phyloP scores from a whole-genome alignment of 2,329 filamentous ascomycete genomes.

The Phialophora expanda region DNA sequence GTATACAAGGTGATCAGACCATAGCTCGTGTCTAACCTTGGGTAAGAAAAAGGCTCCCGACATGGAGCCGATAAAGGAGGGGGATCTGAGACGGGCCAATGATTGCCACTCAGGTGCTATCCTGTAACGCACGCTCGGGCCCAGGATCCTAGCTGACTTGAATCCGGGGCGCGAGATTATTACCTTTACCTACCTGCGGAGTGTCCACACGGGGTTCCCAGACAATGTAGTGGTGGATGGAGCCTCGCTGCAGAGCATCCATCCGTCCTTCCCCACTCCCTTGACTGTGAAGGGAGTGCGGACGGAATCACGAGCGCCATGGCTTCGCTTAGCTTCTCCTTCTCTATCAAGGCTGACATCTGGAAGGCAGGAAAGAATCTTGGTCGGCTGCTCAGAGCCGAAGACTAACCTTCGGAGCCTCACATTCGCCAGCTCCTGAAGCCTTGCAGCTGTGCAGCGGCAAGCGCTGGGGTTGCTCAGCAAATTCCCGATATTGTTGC shows the following conservation, averaged over 20 bases:
- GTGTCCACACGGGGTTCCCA: slow-evolving; percentile 17
- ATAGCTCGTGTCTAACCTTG: slow-evolving; percentile 8
- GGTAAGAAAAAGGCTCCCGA: slow-evolving; percentile 24
- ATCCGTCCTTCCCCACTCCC: not conserved
- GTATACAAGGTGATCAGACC: slow-evolving; percentile 17
- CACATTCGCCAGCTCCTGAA: slow-evolving; percentile 2
- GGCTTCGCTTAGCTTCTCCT: slow-evolving; percentile 5
- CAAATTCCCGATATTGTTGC: not conserved
- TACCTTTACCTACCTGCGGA: slow-evolving; percentile 16
- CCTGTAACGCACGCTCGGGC: slow-evolving; percentile 6
- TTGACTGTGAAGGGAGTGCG: not conserved
- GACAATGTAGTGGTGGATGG: slow-evolving; percentile 7
- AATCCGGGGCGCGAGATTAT: slow-evolving; percentile 23
- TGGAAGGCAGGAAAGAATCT: slow-evolving; percentile 3
- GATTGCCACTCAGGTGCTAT: slow-evolving; percentile 10
- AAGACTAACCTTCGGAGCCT: slow-evolving; percentile 17
- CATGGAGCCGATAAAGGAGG: slow-evolving; percentile 28
- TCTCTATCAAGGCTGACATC: not conserved
- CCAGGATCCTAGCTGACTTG: slow-evolving; percentile 23
- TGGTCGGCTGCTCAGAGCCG: not conserved
- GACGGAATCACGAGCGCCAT: not conserved
- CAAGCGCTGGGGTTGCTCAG: not conserved
- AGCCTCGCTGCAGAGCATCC: slow-evolving; percentile 10
- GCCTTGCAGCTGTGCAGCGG: not conserved
- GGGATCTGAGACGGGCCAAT: slow-evolving; percentile 14